Conservation (phyloP, 2,329 filamentous ascomycete species). For the Botrytis medusae region DNA sequence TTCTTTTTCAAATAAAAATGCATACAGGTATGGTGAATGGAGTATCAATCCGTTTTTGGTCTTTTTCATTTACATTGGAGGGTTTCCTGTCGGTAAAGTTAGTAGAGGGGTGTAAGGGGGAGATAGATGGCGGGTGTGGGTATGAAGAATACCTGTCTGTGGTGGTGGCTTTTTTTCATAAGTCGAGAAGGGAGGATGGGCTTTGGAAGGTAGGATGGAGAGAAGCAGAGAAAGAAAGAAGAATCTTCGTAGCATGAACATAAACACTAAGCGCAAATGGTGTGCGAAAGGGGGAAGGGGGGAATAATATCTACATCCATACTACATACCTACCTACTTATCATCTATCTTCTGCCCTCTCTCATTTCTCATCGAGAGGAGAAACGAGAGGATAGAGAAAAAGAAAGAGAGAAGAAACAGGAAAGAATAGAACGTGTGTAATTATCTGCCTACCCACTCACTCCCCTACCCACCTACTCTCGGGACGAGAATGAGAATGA, state of each 20-base stretch:
- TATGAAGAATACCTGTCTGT: not conserved
- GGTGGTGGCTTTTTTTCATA: no score
- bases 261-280: no score
- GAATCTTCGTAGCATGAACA: not conserved
- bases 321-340: no score
- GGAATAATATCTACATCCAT: not conserved
- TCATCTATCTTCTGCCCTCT: no score
- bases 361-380: no score
- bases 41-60: not conserved
- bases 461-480: not conserved
- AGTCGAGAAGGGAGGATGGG: not conserved
- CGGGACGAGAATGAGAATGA: not conserved
- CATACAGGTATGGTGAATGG: conserved; percentile 3
- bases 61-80: not conserved
- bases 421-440: no score
- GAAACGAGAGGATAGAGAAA: no score
- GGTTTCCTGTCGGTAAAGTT: not conserved
- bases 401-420: no score
- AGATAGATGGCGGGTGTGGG: not conserved
- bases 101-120: not conserved
- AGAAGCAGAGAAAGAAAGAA: not conserved
- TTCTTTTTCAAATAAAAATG: not conserved
- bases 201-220: no score
- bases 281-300: not conserved
- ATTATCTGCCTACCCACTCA: no score